Evolutionary conservation across 2,329 filamentous ascomycete genomes (phyloP), one percentile per base, ranked within the genome.

Genomic region (Botrytis fabae): DNA sequence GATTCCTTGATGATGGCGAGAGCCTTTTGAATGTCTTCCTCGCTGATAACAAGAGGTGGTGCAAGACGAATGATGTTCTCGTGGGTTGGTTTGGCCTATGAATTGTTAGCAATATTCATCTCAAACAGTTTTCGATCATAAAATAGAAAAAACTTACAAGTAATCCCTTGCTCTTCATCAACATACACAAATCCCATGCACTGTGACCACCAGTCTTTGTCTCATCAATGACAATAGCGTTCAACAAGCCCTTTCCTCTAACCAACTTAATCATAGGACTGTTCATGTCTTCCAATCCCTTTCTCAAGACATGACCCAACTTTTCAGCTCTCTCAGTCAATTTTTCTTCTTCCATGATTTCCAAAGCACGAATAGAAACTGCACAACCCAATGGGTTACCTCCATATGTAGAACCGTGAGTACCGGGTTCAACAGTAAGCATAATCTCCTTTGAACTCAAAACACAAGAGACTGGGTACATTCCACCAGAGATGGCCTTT

Each of bases 381-480:
- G 96, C 96, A 78, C 94, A 98, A 38, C 95, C 96, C 20, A 99
- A 87, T 28, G 96, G 96, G 84, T 99, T 99, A 69, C 96, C 96
- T 75, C 96, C 96, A 81, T 98, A 99, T n/a, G 96, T 99, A 60
- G 94, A 97, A 66, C 96, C 96, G 83, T 99, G 96, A 40, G 96
- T 98, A 74, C 96, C 96, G 40, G 96, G 93, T 86, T 99, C 96
- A 76, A 99, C 87, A 16, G 95, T 96, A 77, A 98, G 88, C 95
- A 99, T 98, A 76, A 98, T 87, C 73, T 98, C 95, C 84, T 92
- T 94, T 79, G 91, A 91, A 75, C 92, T 92, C 70, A 99, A 87
- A 66, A 99, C 95, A 79, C 92, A 94, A 75, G 94, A 97, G 73
- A 99, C 96, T n/a, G 96, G 96, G 84, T 99, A 99, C 92, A 98